Conservation (phyloP, 345 rosid genomes). For the Eucalyptus polybractea region DNA sequence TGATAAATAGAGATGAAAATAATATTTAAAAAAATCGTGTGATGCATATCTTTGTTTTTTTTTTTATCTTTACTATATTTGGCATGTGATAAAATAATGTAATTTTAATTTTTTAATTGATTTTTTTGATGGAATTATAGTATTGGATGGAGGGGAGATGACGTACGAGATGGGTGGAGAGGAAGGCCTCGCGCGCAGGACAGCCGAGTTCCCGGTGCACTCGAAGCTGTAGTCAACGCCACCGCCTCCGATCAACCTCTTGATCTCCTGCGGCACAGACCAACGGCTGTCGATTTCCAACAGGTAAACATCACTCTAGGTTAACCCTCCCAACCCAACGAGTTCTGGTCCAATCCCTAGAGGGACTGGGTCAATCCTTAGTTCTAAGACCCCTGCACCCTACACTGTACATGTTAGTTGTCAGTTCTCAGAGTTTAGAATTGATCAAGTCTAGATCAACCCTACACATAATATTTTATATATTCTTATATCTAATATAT, state of each 20-base stretch:
- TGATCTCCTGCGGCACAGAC: conserved; percentile 19
- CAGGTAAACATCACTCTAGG: neutral
- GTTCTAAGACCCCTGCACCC: too few relatives aligned
- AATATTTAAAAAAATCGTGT: too few relatives aligned
- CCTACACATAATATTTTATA: too few relatives aligned
- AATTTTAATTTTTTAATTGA: too few relatives aligned
- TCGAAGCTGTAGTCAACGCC: conserved; percentile 59
- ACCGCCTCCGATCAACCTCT: conserved; percentile 33
- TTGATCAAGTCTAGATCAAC: too few relatives aligned
- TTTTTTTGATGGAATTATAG: too few relatives aligned
- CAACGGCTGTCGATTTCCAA: neutral
- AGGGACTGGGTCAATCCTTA: too few relatives aligned
- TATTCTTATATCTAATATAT: too few relatives aligned
- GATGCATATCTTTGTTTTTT: too few relatives aligned
- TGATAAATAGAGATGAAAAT: neutral
- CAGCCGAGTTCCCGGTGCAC: conserved; percentile 34
- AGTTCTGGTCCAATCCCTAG: rapidly evolving
- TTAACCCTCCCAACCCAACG: too few relatives aligned
- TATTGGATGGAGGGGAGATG: too few relatives aligned
- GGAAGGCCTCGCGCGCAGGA: conserved; percentile 60
- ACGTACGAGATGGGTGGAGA: conserved; percentile 30
- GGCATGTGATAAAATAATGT: neutral
- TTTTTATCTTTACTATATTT: neutral
- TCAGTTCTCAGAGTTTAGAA: rapidly evolving
- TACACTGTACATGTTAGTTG: rapidly evolving